Percentiles rank a stretch among this genome's conserved stretches.
phyloP scores from a whole-genome alignment of 2,329 filamentous ascomycete species.

The Cadophora luteo-olivacea region DNA sequence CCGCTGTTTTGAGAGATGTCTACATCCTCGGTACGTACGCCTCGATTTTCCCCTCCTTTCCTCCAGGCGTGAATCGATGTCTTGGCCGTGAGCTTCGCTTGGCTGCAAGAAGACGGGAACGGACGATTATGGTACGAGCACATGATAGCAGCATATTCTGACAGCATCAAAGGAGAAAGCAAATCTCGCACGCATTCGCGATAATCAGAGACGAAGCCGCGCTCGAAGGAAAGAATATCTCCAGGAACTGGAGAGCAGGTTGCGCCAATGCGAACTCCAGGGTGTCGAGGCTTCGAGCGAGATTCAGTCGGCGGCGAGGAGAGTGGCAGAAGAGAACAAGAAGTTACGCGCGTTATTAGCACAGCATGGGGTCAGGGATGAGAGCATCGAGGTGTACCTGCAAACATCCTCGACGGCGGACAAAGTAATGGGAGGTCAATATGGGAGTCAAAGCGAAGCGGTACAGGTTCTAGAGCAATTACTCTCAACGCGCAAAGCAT shows the following conservation, averaged over 20 bases:
- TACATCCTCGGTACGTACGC: slow-evolving; percentile 3
- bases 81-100: slow-evolving; percentile 1
- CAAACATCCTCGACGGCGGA: slow-evolving; percentile 28
- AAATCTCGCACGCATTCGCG: slow-evolving; percentile 66
- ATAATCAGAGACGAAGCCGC: slow-evolving; percentile 80
- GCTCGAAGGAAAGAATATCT: slow-evolving; percentile 77
- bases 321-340: slow-evolving; percentile 73
- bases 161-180: slow-evolving; percentile 40
- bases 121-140: neutral
- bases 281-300: slow-evolving; percentile 74
- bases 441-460: slow-evolving; percentile 27
- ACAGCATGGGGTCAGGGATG: slow-evolving; percentile 61
- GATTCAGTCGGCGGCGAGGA: slow-evolving; percentile 72
- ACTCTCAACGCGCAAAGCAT: slow-evolving; percentile 36
- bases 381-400: slow-evolving; percentile 52
- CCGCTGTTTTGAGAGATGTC: slow-evolving; percentile 5
- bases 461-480: slow-evolving; percentile 41
- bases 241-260: slow-evolving; percentile 69
- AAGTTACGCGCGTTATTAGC: slow-evolving; percentile 65
- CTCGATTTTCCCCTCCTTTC: neutral
- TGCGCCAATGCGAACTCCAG: slow-evolving; percentile 66
- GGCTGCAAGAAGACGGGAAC: neutral
- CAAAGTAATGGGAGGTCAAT: slow-evolving; percentile 20
- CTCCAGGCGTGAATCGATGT: neutral
- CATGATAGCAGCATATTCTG: neutral